A percentile compares a stretch with the other conserved stretches of the same genome.
Conservation (phyloP, 129 eudicot genomes). For the Mikania micrantha region DNA sequence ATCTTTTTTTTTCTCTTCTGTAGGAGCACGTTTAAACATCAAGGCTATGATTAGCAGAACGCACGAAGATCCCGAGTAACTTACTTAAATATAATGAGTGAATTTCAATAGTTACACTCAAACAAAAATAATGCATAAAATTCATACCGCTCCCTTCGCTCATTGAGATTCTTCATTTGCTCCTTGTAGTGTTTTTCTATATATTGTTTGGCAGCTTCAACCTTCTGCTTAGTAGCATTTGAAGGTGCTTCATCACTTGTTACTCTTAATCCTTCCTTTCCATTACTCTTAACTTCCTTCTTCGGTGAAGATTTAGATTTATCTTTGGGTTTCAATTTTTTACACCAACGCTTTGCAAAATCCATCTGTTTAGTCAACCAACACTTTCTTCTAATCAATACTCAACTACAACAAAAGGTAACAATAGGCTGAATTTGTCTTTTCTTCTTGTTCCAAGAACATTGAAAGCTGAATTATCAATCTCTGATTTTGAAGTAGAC, state of each 20-base stretch:
- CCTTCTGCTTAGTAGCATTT: conserved; percentile 89
- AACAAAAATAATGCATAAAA: no score
- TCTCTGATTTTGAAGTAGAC: conserved; percentile 1
- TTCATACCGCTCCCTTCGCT: conserved; percentile 85
- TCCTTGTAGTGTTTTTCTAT: conserved; percentile 97
- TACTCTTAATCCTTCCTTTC: conserved; percentile 63
- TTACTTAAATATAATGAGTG: no score
- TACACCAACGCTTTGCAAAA: conserved; percentile 54
- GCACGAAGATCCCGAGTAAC: no score
- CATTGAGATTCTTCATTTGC: conserved; percentile 94
- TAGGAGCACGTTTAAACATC: no score
- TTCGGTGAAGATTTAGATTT: conserved; percentile 55
- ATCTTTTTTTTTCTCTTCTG: no score
- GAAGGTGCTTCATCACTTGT: conserved; percentile 74
- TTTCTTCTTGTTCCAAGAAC: conserved; percentile 11
- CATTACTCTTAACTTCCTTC: conserved; percentile 52
- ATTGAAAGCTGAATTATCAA: neutral
- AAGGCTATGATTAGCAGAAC: no score
- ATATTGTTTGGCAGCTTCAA: conserved; percentile 94
- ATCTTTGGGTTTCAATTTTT: conserved; percentile 51
- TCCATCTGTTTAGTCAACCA: conserved; percentile 44
- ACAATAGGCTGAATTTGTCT: neutral
- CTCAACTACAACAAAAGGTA: conserved; percentile 13
- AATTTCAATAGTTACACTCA: no score
- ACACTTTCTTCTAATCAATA: conserved; percentile 13